Evolutionary conservation across 2,329 filamentous ascomycete genomes (phyloP).

Genomic region (Aspergillus cejpii): DNA sequence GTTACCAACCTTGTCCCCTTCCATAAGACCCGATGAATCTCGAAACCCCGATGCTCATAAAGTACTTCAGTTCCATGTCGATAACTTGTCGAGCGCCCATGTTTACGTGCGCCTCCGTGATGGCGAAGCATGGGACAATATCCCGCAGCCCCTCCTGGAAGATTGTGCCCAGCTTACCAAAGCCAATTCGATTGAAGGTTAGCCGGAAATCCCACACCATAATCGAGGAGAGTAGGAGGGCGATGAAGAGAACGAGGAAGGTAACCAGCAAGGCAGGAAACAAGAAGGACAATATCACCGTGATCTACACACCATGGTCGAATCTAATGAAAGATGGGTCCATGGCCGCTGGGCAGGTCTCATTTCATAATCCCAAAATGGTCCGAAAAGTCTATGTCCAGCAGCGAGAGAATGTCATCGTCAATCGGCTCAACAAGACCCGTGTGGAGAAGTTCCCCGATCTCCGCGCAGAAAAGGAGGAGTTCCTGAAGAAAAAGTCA

Average conservation of each 20-base stretch:
- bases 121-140: slow-evolving; percentile 73
- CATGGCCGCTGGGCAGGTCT: slow-evolving; percentile 92
- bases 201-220: slow-evolving; percentile 9
- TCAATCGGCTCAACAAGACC: slow-evolving; percentile 98
- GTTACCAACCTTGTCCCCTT: slow-evolving; percentile 12
- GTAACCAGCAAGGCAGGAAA: slow-evolving; percentile 57
- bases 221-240: not conserved
- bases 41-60: slow-evolving; percentile 3
- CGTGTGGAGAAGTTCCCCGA: slow-evolving; percentile 83
- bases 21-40: not conserved
- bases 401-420: slow-evolving; percentile 76
- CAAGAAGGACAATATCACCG: slow-evolving; percentile 94
- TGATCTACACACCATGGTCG: slow-evolving; percentile 97
- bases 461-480: slow-evolving; percentile 72
- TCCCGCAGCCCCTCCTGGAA: slow-evolving; percentile 65
- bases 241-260: not conserved
- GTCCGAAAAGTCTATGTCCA: slow-evolving; percentile 77
- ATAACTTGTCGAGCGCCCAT: slow-evolving; percentile 94
- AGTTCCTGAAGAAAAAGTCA: slow-evolving; percentile 63
- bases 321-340: slow-evolving; percentile 92
- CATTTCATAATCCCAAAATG: slow-evolving; percentile 79
- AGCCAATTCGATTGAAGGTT: slow-evolving; percentile 95
- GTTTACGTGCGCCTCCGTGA: slow-evolving; percentile 84
- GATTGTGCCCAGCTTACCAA: slow-evolving; percentile 98
- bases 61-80: slow-evolving; percentile 74